Evolutionary conservation across 129 eudicot genomes (phyloP).

Genomic region (Sambucus nigra): DNA sequence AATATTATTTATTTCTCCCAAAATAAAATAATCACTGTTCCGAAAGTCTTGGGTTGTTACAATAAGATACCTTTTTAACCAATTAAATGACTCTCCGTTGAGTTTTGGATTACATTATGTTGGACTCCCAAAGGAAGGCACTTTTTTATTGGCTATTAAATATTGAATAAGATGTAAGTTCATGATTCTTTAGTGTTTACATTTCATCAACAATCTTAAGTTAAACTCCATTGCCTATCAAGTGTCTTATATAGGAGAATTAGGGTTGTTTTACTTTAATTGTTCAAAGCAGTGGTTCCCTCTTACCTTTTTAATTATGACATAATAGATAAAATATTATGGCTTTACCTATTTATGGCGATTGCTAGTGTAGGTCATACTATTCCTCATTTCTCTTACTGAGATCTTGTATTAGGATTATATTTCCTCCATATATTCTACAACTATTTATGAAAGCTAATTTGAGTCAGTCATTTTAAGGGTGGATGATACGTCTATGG

Average conservation of each 20-base stretch:
- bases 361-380: background rate
- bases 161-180: constrained; percentile 34
- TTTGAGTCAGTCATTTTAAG: constrained; percentile 1
- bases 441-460: background rate
- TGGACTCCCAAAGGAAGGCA: constrained; percentile 12
- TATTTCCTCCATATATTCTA: background rate
- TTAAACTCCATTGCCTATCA: constrained; percentile 18
- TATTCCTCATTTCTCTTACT: background rate
- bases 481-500: background rate
- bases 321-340: constrained; percentile 12
- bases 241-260: constrained; percentile 10
- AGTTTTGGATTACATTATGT: constrained; percentile 21
- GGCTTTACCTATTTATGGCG: background rate
- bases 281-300: constrained; percentile 12
- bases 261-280: constrained; percentile 18
- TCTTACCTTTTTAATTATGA: constrained; percentile 15
- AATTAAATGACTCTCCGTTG: constrained; percentile 50
- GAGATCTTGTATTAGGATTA: background rate
- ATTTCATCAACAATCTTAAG: constrained; percentile 24
- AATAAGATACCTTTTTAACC: no score
- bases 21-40: no score
- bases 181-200: constrained; percentile 35
- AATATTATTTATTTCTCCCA: no score
- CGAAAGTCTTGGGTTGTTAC: no score
- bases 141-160: constrained; percentile 27